phyloP scores from a whole-genome alignment of 495 filamentous ascomycete species.

The Xylaria nigripes region DNA sequence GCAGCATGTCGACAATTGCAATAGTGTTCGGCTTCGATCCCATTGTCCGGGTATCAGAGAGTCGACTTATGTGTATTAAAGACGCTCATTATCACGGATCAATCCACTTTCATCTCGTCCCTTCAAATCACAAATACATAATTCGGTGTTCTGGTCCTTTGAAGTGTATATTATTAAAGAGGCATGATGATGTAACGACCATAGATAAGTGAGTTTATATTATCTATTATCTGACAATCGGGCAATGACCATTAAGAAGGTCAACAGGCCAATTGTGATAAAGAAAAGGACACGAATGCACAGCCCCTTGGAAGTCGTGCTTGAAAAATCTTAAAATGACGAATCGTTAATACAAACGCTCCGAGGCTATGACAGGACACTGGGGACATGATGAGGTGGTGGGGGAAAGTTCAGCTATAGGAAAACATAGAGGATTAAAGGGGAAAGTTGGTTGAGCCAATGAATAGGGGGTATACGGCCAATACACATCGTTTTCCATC shows the following conservation, averaged over 20 bases:
- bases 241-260: background rate
- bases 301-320: background rate
- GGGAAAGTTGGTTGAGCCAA: background rate
- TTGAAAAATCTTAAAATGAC: background rate
- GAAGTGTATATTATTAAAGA: too few relatives aligned
- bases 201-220: background rate
- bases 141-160: too few relatives aligned
- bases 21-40: too few relatives aligned
- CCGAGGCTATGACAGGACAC: constrained; percentile 8
- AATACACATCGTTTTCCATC: background rate
- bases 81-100: too few relatives aligned
- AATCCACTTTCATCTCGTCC: too few relatives aligned
- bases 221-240: background rate
- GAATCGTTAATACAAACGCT: background rate
- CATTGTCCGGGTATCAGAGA: too few relatives aligned
- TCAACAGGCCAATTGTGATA: background rate
- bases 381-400: background rate
- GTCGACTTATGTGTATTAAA: too few relatives aligned
- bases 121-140: too few relatives aligned
- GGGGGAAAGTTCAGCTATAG: background rate
- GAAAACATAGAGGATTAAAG: background rate
- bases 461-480: constrained; percentile 7
- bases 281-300: background rate
- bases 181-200: background rate
- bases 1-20: too few relatives aligned